A percentile compares a stretch with the other conserved stretches of the same genome.
Evolutionary conservation across 176 grass and related monocot genomes (phyloP).

Genomic region (Chrysopogon serrulatus): DNA sequence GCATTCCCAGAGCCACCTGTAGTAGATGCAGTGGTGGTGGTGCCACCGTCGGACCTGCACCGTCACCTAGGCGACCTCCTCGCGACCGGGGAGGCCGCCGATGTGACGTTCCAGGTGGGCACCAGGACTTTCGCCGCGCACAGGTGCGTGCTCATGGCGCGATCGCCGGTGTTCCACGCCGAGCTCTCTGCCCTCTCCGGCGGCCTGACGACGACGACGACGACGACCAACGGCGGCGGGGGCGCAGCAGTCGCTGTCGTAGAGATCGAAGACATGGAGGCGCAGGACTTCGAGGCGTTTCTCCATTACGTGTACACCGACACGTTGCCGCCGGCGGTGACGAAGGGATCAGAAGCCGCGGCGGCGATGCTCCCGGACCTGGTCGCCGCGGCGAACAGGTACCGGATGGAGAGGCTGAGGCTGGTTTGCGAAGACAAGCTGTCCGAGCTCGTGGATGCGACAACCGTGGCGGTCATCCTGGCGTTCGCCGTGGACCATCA

Average conservation of each 20-base stretch:
- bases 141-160: neutral
- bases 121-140: neutral
- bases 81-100: neutral
- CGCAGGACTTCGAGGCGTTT: neutral
- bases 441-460: too few species aligned
- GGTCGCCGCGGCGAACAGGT: too few species aligned
- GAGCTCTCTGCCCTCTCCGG: neutral
- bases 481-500: too few species aligned
- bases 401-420: too few species aligned
- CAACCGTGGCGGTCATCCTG: too few species aligned
- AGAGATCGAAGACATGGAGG: neutral
- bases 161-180: neutral
- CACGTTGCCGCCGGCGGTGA: too few species aligned
- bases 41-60: neutral
- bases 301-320: neutral
- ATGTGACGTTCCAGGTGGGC: constrained; percentile 3
- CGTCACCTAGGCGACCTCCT: neutral
- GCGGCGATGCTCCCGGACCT: too few species aligned
- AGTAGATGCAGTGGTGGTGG: neutral
- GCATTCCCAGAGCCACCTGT: neutral
- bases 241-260: neutral
- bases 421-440: too few species aligned
- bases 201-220: too few species aligned
- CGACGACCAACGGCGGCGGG: too few species aligned
- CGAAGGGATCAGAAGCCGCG: too few species aligned